Evolutionary conservation across 179 eudicot genomes (phyloP), one percentile per base, ranked within the genome.

Genomic region (Silene vulgaris): DNA sequence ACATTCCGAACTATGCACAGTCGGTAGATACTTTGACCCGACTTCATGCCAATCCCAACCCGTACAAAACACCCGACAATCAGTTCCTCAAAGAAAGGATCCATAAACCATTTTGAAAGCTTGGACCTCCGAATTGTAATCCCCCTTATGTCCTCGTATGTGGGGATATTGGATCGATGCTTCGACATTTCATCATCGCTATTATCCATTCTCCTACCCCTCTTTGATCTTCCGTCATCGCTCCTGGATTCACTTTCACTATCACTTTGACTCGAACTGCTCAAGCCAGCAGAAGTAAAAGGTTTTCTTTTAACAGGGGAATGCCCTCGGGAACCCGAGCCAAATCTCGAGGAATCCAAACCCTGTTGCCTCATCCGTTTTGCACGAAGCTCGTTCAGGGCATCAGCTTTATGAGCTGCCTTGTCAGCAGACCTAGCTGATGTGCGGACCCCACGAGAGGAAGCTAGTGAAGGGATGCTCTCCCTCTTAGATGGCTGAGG

Each of bases 11-110:
- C 97, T 75, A 88, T 81, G 71, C 97, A 95, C 30, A 95, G 86
- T 83, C 99, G 82, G 75, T 95, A 95, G 29, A 93, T 87, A 54
- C 86, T 85, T 65, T 80, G 86, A n/a, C 96, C 97, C 1, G 90
- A 64, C 78, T 82, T 93, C 74, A 85, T 88, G 65, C 99, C 99
- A 64, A 95, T 90, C 12, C 97, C 97, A 50, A 95, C 97, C 81
- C 99, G 86, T 68, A 95, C 99, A 78, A 95, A 95, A 82, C 99
- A 95, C 32, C 99, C 99, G 3, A 92, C 92, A 65, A 95, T 93
- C 77, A 95, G 78, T 45, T 92, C 99, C 37, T 95, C 97, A 73
- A 95, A 95, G 82, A 95, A 95, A 3, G 99, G 99, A 71, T 95
- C 99, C 99, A 95, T 95, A 71, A 90, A 86, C 99, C 97, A 92